Percentiles rank a stretch among this genome's conserved stretches.
These are phyloP conservation scores for Lactarius indigo DNA, from an alignment of 768 basidiomycete species.

Conservation along the genomic window DNA sequence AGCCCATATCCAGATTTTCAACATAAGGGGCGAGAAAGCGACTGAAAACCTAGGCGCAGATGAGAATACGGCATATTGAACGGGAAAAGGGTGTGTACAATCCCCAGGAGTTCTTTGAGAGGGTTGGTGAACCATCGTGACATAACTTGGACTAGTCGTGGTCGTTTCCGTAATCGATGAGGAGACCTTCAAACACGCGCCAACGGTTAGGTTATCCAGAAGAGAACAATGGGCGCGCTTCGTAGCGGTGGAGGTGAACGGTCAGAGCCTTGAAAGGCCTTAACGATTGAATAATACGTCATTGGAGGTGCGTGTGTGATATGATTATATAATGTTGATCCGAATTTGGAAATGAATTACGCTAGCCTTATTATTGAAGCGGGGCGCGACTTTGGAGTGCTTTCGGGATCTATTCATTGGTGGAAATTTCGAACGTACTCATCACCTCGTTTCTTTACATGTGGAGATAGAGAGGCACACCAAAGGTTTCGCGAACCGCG, in stretches of 20 bases:
- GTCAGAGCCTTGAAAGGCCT: neutral
- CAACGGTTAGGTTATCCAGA: neutral
- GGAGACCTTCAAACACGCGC: neutral
- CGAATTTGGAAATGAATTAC: neutral
- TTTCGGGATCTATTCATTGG: neutral
- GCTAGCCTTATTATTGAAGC: neutral
- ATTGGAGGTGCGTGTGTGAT: neutral
- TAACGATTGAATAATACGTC: neutral
- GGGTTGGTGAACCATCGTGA: slow-evolving; percentile 76
- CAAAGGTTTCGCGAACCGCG: neutral
- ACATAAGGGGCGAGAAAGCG: slow-evolving; percentile 92
- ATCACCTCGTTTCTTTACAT: neutral
- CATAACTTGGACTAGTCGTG: slow-evolving; percentile 4
- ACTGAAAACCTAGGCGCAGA: slow-evolving; percentile 65
- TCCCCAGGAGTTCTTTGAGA: slow-evolving; percentile 78
- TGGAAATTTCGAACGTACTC: neutral
- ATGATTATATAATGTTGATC: neutral
- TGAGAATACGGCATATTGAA: slow-evolving; percentile 1
- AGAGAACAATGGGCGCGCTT: neutral
- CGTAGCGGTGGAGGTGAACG: neutral
- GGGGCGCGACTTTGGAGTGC: neutral
- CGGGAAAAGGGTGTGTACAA: slow-evolving; percentile 45
- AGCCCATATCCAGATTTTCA: slow-evolving; percentile 91
- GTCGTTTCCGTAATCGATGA: slow-evolving; percentile 4
- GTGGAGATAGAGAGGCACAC: neutral